These are phyloP conservation scores for Thraustochytrium striatum DNA, from an alignment of 352 stramenopile genomes.

Conservation along the genomic window DNA sequence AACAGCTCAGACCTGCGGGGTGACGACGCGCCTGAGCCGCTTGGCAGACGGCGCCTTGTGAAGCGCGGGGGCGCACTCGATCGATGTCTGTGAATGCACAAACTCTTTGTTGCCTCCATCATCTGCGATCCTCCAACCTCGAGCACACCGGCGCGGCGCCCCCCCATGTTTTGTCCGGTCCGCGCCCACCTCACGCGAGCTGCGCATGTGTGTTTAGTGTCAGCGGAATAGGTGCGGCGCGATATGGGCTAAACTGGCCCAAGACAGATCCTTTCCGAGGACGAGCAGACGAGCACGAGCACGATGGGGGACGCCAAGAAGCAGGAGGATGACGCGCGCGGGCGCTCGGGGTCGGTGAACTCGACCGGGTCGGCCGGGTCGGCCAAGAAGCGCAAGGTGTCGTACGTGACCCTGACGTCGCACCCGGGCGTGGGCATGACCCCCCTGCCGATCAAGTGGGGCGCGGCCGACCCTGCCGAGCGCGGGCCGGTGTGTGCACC, in stretches of 20 bases:
- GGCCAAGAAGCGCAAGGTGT: not conserved
- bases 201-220: not conserved
- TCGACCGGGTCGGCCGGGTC: constrained; percentile 25
- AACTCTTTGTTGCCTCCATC: not conserved
- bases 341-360: not conserved
- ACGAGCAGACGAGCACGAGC: not conserved
- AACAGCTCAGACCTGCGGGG: no score
- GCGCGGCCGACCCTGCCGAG: constrained; percentile 41
- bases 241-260: not conserved
- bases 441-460: constrained; percentile 49
- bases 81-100: no score
- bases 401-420: constrained; percentile 39
- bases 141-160: not conserved
- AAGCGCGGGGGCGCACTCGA: no score
- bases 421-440: constrained; percentile 37
- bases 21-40: no score
- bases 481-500: constrained; percentile 50
- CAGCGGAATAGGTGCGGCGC: not conserved
- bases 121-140: not conserved
- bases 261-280: not conserved
- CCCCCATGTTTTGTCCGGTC: no score
- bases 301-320: not conserved
- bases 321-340: not conserved
- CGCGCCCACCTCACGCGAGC: not conserved
- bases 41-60: no score